Evolutionary conservation across 768 basidiomycete species (phyloP).

Genomic region (Mycena vitilis): DNA sequence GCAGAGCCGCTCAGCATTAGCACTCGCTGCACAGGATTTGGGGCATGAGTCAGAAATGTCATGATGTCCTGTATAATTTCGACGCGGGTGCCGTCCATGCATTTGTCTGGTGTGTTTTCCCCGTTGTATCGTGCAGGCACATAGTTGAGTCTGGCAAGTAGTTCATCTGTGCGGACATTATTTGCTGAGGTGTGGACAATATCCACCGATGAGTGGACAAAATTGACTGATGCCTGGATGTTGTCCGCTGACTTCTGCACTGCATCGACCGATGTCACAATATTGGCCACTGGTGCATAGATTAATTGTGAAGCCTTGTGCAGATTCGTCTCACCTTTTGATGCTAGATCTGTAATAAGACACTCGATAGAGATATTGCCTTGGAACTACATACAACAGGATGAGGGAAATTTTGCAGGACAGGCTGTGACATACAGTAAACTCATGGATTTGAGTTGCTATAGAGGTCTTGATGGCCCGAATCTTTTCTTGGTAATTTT

Average conservation of each 20-base stretch:
- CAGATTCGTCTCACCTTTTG: background rate
- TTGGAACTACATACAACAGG: conserved; percentile 4
- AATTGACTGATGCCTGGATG: background rate
- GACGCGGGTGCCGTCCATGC: background rate
- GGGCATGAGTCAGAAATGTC: conserved; percentile 8
- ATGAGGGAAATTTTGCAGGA: background rate
- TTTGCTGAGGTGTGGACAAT: too few relatives aligned
- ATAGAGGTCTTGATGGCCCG: conserved; percentile 15
- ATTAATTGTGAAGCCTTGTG: background rate
- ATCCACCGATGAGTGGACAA: background rate
- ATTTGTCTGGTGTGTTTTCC: background rate
- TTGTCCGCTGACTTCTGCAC: background rate
- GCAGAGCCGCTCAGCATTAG: conserved; percentile 14
- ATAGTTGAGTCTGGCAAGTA: background rate
- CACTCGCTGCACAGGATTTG: conserved; percentile 8
- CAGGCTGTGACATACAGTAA: background rate
- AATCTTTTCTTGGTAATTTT: conserved; percentile 17
- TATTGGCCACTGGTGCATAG: background rate
- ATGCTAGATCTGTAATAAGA: background rate
- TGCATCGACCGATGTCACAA: background rate
- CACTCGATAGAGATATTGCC: background rate
- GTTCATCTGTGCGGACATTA: background rate
- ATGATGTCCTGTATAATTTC: background rate
- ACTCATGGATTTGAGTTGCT: conserved; percentile 11
- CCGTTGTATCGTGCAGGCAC: background rate